Evolutionary conservation across 352 stramenopile genomes (phyloP), one percentile per base, ranked within the genome.

Genomic region (Blastocystis sp.): DNA sequence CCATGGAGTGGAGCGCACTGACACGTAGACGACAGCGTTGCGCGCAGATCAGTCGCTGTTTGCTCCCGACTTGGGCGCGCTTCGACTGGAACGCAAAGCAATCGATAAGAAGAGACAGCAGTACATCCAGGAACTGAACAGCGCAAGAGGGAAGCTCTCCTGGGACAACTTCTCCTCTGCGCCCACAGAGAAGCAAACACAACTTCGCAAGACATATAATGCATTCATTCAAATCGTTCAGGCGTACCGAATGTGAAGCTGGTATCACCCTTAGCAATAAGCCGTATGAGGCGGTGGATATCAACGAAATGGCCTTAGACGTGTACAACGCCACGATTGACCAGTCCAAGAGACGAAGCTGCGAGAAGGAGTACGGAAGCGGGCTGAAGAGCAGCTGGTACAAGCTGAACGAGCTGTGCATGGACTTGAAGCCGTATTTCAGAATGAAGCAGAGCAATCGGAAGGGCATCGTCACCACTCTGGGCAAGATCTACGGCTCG

Each of bases 111-210:
- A 85, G 55, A 31, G 74, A 35, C 24, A 50, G 2, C 51, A 29
- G 9, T 85, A 67, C 41, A 67, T 67, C 9, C 51, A 55, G 16
- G 45, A 85, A 31, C 24, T 85, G 26, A 70, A 66, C 60, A 59
- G 31, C 6, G 50, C 74, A 10, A 4, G 74, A 0, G 55, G 70
- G 35, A 33, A 45, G 29, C 74, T 85, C 13, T 69, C n/a, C 26
- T 85, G 74, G 74, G 51, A 85, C 31, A 85, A 85, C 45, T 85
- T 85, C 31, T 35, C 50, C 3, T 85, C 74, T 16, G 74, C 66
- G 51, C 74, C 74, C 66, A 1, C 55, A 9, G 74, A 85, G 13
- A 67, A 70, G 33, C 50, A 85, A 24, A 26, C 24, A 37, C 16
- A 41, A 6, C 50, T 85, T 26, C 55, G 33, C 1, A 85, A 85